Evolutionary conservation across 1,284 basidiomycete species (phyloP), one percentile per base, ranked within the genome.

Genomic region (Mycosarcoma maydis): DNA sequence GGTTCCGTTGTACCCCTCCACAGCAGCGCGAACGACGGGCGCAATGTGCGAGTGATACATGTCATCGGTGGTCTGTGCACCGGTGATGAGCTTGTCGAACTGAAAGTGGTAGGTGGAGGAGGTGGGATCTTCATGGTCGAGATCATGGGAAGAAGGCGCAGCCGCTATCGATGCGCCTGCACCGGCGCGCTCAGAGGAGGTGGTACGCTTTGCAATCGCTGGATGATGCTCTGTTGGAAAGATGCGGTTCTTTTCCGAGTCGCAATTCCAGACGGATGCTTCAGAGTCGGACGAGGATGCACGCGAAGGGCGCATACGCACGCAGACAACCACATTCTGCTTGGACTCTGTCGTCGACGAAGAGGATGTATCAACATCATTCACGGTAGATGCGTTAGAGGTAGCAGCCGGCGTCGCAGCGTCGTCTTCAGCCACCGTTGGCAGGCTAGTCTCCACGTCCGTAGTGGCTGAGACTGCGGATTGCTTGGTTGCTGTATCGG

Each of bases 1-100:
- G 68, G 97, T 92, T 11, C 92, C 88, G 81, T 98, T 98, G 85
- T 89, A 98, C 10, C 94, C 95, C 47, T 96, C 92, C 92, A 97
- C 96, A 11, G 93, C 91, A 17, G 92, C 91, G 64, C 83, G 76
- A 1, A 87, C 84, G 10, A 87, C 76, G 0, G 85, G 84, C 0
- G 83, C 77, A 37, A 87, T 84, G 70, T 85, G 83, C 7, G 68
- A 58, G n/a, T 80, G 72, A 68, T 86, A 87, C 54, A 80, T 71
- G 26, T 57, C 57, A 11, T 68, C 67, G 0, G 78, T 76, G 17
- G 55, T 48, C 33, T 72, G 68, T 4, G 50, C 30, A 3, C 55
- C 60, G 1, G 53, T 38, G 19, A 77, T 52, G 49, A 81, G 64
- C 17, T 71, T 69, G 61, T 81, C 80, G 52, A 77, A 81, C 23